Percentiles rank a stretch among this genome's conserved stretches.
phyloP scores from a whole-genome alignment of 192 early-diverging fungal genomes.

The Backusella tarrabulga region DNA sequence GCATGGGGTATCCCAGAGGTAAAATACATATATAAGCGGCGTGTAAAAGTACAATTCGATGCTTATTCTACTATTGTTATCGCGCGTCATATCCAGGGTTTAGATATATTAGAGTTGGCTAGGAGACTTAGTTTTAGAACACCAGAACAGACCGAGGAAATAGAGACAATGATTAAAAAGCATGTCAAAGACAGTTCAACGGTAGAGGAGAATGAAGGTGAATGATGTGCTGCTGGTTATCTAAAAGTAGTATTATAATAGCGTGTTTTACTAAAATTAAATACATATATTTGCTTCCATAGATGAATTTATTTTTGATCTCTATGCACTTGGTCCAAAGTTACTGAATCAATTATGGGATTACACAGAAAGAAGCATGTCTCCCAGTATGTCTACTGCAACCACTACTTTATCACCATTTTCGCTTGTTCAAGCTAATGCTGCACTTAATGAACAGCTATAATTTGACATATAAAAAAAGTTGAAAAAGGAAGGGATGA shows the following conservation, averaged over 20 bases:
- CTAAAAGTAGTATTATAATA: too few relatives aligned
- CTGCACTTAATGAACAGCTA: not conserved
- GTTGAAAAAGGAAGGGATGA: too few relatives aligned
- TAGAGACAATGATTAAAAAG: not conserved
- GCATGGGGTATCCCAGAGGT: conserved; percentile 30
- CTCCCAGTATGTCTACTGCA: not conserved
- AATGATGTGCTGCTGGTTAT: not conserved
- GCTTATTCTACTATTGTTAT: not conserved
- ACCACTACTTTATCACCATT: not conserved
- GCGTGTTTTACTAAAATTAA: not conserved
- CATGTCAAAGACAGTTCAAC: not conserved
- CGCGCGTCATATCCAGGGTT: not conserved
- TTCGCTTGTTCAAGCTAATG: not conserved
- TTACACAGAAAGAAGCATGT: conserved; percentile 2
- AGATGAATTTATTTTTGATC: conserved; percentile 11
- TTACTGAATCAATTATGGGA: conserved; percentile 22
- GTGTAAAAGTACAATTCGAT: not conserved
- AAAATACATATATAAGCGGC: not conserved
- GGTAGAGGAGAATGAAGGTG: not conserved
- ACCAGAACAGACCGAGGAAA: not conserved
- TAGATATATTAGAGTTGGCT: not conserved
- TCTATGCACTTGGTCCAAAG: conserved; percentile 26
- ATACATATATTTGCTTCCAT: not conserved
- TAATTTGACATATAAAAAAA: not conserved
- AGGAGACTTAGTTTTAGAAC: not conserved